Conservation (phyloP, 768 basidiomycete species). For the Leccinellum rugosiceps region DNA sequence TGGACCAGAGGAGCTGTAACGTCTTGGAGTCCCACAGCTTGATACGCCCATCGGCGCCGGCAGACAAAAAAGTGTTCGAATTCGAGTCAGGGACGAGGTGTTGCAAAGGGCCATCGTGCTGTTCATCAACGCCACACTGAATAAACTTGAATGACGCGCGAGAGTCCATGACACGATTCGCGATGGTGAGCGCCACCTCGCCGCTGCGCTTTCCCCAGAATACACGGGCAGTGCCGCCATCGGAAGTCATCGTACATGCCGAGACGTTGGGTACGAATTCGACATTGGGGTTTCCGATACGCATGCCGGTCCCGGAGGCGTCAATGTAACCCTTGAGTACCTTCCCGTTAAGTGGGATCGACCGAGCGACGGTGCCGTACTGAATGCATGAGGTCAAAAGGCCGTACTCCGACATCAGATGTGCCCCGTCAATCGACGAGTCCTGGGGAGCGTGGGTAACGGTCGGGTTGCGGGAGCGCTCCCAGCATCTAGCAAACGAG, state of each 20-base stretch:
- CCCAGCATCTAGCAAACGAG: slow-evolving; percentile 58
- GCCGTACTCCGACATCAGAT: slow-evolving; percentile 53
- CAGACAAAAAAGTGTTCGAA: slow-evolving; percentile 44
- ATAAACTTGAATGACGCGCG: slow-evolving; percentile 44
- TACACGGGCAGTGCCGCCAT: slow-evolving; percentile 62
- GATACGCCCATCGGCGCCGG: slow-evolving; percentile 58
- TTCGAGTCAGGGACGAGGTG: slow-evolving; percentile 51
- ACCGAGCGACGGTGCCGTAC: slow-evolving; percentile 72
- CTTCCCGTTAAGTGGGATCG: slow-evolving; percentile 65
- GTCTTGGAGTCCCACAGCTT: slow-evolving; percentile 70
- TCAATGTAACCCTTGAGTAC: slow-evolving; percentile 69
- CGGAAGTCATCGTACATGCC: slow-evolving; percentile 53
- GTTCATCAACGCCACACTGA: slow-evolving; percentile 51
- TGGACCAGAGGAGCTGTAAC: slow-evolving; percentile 63
- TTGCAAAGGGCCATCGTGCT: slow-evolving; percentile 59
- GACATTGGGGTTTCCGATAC: slow-evolving; percentile 70
- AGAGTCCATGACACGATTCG: slow-evolving; percentile 56
- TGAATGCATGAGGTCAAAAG: slow-evolving; percentile 61
- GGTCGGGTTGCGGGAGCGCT: slow-evolving; percentile 54
- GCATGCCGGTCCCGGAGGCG: slow-evolving; percentile 54
- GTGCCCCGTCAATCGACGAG: slow-evolving; percentile 53
- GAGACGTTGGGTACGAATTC: slow-evolving; percentile 72
- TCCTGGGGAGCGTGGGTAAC: slow-evolving; percentile 64
- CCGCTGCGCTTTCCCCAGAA: slow-evolving; percentile 75
- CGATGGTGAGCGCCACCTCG: slow-evolving; percentile 59